Base-by-base conservation (phyloP, 2,329 filamentous ascomycete species). In the Geoglossum cookeanum region DNA sequence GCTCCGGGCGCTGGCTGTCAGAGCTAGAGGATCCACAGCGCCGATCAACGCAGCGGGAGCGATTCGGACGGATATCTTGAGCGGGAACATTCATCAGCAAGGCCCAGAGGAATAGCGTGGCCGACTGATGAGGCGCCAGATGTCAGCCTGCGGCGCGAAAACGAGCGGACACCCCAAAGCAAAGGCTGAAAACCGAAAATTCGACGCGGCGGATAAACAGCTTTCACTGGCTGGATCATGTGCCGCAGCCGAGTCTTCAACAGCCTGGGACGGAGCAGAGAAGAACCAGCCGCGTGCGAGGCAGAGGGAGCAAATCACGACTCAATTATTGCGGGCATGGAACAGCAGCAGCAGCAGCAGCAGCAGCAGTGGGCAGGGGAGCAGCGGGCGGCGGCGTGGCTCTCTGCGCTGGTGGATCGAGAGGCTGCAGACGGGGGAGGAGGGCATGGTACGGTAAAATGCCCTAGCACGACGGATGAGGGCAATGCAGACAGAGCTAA, bases 81-180 rank as follows among this genome's bases (percentile, higher is more conserved):
- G 3, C 9, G 49, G 33, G 37, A n/a, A 15, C 33, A 6, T 37
- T 53, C 49, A 22, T 22, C 49, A 15, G 30, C 30, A 22, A 53
- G 30, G 22, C 22, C 22, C 29, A 33, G 11, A 52, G 27, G 48
- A 33, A 52, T 33, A 17, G 48, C 48, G 49, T 53, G 49, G 49
- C 13, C 49, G 33, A 53, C 29, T 53, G 49, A 4, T 35, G 49
- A 53, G 29, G 30, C 37, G 49, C 49, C 49, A 53, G 30, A 53
- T 53, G 49, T 53, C 49, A 53, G 49, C 49, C 49, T 53, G 33
- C 49, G 30, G 49, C 49, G 49, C 49, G 49, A 53, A 53, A 53
- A 32, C 11, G 33, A 53, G 42, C 42, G 42, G 42, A 45, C 42
- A 9, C 9, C 13, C 42, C 42, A 9, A 6, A 37, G 27, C 3